Evolutionary conservation across 306 rosid species (phyloP), one percentile per base, ranked within the genome.

Genomic region (Cicer pinnatifidum): DNA sequence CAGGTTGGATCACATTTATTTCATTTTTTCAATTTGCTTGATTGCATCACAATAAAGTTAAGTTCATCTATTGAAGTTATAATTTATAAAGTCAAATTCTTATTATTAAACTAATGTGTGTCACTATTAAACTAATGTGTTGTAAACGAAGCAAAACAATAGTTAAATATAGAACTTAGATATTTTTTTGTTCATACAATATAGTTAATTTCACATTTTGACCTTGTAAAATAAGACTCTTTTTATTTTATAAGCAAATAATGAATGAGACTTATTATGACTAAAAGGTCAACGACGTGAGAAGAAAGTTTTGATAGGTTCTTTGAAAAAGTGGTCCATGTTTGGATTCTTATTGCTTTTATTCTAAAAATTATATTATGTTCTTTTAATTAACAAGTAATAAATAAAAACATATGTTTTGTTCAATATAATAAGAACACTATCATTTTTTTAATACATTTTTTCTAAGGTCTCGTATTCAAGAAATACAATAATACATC

Each of bases 391-490:
- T 53, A 53, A 53, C 33, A 53, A 53, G 60, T 17, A 53, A 53
- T 53, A 17, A 53, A 53, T 17, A 53, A 53, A 11, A 53, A 53
- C 33, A 53, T 9, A 53, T 53, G 10, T 53, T 53, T 53, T 53
- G 60, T 53, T 17, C 35, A 8, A 53, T 28, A 28, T 28, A 28
- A 50, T 50, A 50, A 13, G 39, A 71, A 8, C 47, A 56, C 9
- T 17, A 19, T 9, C 45, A 72, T 45, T 79, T 64, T 38, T 9
- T 66, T 13, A 57, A 17, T 57, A 17, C 71, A 48, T 16, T 20
- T 23, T 40, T 62, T 19, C 3, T 28, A 51, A 40, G 28, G 75
- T 35, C 59, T 75, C 16, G 63, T 56, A 45, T 67, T 76, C 44
- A 28, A 51, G n/a, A 6, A 60, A 23, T 2, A 60, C 16, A 57